Evolutionary conservation across 2,329 filamentous ascomycete genomes (phyloP).

Genomic region (Pseudogymnoascus sp.): DNA sequence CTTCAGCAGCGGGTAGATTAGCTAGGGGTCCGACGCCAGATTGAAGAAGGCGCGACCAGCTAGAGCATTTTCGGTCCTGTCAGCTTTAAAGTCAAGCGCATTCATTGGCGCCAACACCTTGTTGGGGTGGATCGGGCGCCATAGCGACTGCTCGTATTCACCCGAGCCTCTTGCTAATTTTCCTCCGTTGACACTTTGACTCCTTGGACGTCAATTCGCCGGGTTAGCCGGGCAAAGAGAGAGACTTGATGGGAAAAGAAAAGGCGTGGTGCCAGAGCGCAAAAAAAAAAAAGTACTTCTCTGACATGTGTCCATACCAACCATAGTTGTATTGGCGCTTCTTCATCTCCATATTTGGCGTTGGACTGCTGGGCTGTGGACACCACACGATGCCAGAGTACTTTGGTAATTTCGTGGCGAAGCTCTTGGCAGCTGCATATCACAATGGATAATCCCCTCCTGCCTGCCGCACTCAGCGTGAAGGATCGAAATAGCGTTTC

Average conservation of each 20-base stretch:
- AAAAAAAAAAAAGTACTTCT: background rate
- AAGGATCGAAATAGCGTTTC: background rate
- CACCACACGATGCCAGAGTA: background rate
- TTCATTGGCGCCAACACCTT: background rate
- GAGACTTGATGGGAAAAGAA: background rate
- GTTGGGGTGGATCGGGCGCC: background rate
- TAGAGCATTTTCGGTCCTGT: background rate
- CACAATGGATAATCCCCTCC: background rate
- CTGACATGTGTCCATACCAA: background rate
- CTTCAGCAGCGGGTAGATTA: background rate
- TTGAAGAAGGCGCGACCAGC: background rate
- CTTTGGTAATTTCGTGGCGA: background rate
- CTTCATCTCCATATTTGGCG: background rate
- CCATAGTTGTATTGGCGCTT: background rate
- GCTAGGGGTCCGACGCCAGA: background rate
- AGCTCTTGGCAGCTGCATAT: background rate
- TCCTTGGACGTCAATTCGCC: background rate
- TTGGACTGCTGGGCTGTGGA: background rate
- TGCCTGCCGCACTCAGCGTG: background rate
- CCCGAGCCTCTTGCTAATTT: background rate
- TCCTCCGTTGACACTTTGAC: background rate
- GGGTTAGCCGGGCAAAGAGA: background rate
- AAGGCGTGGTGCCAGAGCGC: no score
- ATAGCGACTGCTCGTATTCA: background rate
- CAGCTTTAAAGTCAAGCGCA: background rate